Evolutionary conservation across 768 basidiomycete species (phyloP).

Genomic region (Podaxis sp.): DNA sequence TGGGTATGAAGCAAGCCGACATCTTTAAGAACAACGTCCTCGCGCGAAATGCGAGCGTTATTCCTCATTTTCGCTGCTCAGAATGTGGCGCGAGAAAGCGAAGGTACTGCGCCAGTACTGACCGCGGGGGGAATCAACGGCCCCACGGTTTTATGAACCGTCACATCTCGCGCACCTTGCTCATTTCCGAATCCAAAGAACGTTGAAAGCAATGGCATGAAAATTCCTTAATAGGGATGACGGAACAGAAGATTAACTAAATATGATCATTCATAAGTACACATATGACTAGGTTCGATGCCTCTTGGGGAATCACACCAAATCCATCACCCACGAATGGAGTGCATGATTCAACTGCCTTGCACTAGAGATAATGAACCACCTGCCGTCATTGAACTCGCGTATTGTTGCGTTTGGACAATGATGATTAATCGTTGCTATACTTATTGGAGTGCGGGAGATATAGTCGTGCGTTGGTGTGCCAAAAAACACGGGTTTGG

Average conservation of each 20-base stretch:
- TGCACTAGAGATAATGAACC: constrained; percentile 31
- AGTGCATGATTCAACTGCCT: constrained; percentile 25
- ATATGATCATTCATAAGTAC: neutral
- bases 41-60: too few species aligned
- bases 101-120: too few species aligned
- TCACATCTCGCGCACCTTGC: too few species aligned
- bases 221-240: neutral
- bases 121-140: too few species aligned
- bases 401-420: constrained; percentile 31
- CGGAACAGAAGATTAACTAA: neutral
- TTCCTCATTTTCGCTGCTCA: too few species aligned
- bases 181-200: too few species aligned
- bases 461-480: constrained; percentile 36
- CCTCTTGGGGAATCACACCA: constrained; percentile 11
- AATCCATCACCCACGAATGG: constrained; percentile 32
- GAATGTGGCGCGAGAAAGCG: too few species aligned
- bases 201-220: too few species aligned
- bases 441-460: constrained; percentile 26
- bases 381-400: constrained; percentile 39
- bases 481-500: constrained; percentile 38
- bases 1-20: too few species aligned
- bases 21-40: too few species aligned
- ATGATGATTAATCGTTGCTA: constrained; percentile 22
- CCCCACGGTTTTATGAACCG: too few species aligned
- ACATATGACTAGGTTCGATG: neutral